phyloP scores from a whole-genome alignment of 148 eudicot genomes.

The Rhododendron simsii region DNA sequence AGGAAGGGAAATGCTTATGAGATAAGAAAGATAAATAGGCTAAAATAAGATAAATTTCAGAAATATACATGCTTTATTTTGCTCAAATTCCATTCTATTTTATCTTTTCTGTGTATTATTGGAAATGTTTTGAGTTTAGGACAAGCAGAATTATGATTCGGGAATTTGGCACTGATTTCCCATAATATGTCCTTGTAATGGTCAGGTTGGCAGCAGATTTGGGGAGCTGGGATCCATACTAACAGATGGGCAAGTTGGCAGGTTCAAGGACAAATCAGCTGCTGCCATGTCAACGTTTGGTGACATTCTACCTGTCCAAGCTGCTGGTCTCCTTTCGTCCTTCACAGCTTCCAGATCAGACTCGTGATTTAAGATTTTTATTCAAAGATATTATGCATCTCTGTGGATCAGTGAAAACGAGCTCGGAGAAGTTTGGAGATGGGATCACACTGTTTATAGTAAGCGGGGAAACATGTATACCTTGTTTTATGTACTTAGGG shows the following conservation, averaged over 20 bases:
- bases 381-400: neutral
- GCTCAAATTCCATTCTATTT: neutral
- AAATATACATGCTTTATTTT: neutral
- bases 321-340: constrained; percentile 90
- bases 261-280: constrained; percentile 65
- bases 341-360: constrained; percentile 82
- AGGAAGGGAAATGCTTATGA: neutral
- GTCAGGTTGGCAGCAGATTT: constrained; percentile 94
- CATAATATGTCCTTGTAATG: neutral
- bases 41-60: neutral
- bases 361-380: constrained; percentile 24
- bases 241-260: constrained; percentile 73
- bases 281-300: constrained; percentile 64
- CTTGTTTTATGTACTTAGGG: neutral
- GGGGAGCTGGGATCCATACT: constrained; percentile 93
- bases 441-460: neutral
- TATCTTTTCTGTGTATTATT: neutral
- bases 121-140: neutral
- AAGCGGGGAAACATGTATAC: neutral
- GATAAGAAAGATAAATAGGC: neutral
- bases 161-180: neutral
- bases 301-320: constrained; percentile 93
- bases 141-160: neutral
- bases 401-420: neutral
- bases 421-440: neutral